These are phyloP conservation scores for Plantago coronopus DNA, from an alignment of 305 asterid genomes.

Conservation along the genomic window DNA sequence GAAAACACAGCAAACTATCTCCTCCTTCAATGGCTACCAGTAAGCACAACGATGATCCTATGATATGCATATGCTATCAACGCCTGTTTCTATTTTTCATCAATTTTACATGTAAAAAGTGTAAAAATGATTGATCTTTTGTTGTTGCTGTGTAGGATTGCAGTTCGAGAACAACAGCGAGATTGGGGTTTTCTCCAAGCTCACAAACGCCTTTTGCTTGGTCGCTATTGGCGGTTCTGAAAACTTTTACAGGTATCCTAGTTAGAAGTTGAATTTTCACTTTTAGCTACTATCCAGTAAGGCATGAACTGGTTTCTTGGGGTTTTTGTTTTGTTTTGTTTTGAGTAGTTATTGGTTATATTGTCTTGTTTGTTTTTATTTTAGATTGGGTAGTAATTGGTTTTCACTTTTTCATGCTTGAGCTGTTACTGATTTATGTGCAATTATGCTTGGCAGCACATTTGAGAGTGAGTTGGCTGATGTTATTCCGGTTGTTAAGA, in stretches of 20 bases:
- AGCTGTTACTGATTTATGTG: neutral
- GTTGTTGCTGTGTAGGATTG: slow-evolving; percentile 39
- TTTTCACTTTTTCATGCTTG: too few relatives aligned
- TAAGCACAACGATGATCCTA: neutral
- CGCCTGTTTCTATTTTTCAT: neutral
- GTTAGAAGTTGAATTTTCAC: too few relatives aligned
- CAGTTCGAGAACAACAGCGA: slow-evolving; percentile 82
- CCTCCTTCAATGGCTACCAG: neutral
- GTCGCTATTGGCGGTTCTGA: slow-evolving; percentile 95
- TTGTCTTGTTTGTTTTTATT: too few relatives aligned
- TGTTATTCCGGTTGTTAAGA: slow-evolving; percentile 77
- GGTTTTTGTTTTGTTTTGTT: too few relatives aligned
- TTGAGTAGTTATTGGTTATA: too few relatives aligned
- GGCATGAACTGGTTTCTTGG: too few relatives aligned
- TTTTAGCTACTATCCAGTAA: too few relatives aligned
- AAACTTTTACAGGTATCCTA: slow-evolving; percentile 70
- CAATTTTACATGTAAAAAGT: neutral
- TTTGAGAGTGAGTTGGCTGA: slow-evolving; percentile 76
- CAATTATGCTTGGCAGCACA: slow-evolving; percentile 46
- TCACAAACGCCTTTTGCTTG: slow-evolving; percentile 88
- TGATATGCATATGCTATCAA: too few relatives aligned
- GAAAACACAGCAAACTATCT: neutral
- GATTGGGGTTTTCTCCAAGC: slow-evolving; percentile 86
- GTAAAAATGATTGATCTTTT: slow-evolving; percentile 10
- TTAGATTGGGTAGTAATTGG: too few relatives aligned